Base-by-base conservation (phyloP, 441 rosid species). In the Euphorbia celastroides region DNA sequence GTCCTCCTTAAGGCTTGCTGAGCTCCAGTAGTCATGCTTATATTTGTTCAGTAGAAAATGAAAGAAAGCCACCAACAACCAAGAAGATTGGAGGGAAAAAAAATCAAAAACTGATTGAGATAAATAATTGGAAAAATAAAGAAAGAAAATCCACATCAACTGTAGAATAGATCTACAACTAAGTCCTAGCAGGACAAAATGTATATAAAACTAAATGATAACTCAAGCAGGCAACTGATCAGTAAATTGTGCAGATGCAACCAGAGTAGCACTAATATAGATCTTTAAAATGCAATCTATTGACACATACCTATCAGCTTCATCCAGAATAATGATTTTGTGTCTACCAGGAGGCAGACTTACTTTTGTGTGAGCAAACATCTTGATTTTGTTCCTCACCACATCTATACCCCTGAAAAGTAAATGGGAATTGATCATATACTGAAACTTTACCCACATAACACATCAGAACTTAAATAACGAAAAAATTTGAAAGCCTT, bases 341-440 rank as follows among this genome's bases (percentile, higher is more conserved):
- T 91, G 97, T 70, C 88, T 83, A 4, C 96, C 92, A 6, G 94
- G 91, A 69, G 89, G 86, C 71, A 94, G 81, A 28, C 95, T 91
- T 14, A 91, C 93, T 80, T 91, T 91, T 87, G 84, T 94, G 65
- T 91, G 97, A 11, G 99, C 97, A 83, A 94, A 94, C 97, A 91
- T 91, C 82, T 94, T 94, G 67, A 94, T 91, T 70, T 91, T 94
- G 88, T 94, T 85, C 80, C 96, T 84, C 60, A 94, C 98, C 59
- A 88, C 96, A 79, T 94, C 98, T 57, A 92, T 86, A 51, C 98
- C 99, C 81, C 98, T 94, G 63, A 30, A 62, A 10, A 73, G 25
- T 13, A 69, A 73, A 46, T 70, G 25, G 32, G 46, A 32, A 61
- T 34, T 3, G 22, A 16, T 8, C 68, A 57, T 0, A n/a, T 19